phyloP scores from a whole-genome alignment of 129 eudicot species.

The Scalesia atractyloides region DNA sequence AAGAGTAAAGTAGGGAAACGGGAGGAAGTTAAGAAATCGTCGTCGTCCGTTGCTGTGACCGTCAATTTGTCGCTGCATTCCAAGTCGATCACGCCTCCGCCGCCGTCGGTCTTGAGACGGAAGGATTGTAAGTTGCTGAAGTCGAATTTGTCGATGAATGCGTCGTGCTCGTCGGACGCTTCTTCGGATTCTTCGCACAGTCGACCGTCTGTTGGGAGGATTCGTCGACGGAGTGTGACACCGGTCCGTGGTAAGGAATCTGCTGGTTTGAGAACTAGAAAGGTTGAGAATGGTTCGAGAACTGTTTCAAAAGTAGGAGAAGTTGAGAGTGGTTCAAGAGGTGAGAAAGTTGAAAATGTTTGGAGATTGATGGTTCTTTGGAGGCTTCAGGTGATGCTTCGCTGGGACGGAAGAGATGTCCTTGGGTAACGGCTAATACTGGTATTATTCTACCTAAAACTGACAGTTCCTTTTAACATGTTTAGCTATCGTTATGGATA shows the following conservation, averaged over 20 bases:
- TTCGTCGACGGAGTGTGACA: slow-evolving; percentile 48
- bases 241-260: slow-evolving; percentile 41
- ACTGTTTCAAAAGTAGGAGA: slow-evolving; percentile 27
- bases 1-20: slow-evolving; percentile 43
- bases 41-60: slow-evolving; percentile 30
- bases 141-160: slow-evolving; percentile 61
- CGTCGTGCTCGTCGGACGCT: slow-evolving; percentile 96
- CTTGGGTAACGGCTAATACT: slow-evolving; percentile 86
- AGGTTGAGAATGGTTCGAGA: slow-evolving; percentile 35
- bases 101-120: slow-evolving; percentile 47
- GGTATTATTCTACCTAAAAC: slow-evolving; percentile 45
- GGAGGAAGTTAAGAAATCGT: slow-evolving; percentile 45
- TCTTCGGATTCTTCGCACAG: slow-evolving; percentile 87
- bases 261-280: slow-evolving; percentile 36
- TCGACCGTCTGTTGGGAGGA: slow-evolving; percentile 68
- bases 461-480: slow-evolving; percentile 5
- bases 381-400: slow-evolving; percentile 41
- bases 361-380: slow-evolving; percentile 35
- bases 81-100: slow-evolving; percentile 27
- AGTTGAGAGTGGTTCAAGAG: slow-evolving; percentile 34
- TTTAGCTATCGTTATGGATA: not conserved
- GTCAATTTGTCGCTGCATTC: slow-evolving; percentile 34
- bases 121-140: slow-evolving; percentile 36
- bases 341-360: slow-evolving; percentile 33
- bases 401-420: slow-evolving; percentile 64